Evolutionary conservation across 306 rosid species (phyloP).

Genomic region (Vigna hirtella): DNA sequence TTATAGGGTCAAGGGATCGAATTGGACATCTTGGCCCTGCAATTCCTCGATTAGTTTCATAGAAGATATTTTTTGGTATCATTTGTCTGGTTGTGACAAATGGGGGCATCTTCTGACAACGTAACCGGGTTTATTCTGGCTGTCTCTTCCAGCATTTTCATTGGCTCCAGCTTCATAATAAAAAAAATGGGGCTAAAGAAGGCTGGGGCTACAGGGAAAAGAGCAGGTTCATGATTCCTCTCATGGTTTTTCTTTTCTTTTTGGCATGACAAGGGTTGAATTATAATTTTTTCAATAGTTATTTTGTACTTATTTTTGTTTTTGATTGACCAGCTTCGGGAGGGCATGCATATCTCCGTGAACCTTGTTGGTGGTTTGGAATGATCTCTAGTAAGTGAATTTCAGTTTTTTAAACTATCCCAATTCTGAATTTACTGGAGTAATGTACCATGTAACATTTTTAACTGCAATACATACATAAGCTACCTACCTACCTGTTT

Average conservation of each 20-base stretch:
- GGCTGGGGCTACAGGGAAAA: constrained; percentile 67
- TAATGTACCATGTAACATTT: neutral
- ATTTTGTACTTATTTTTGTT: constrained; percentile 2
- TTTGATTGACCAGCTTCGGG: constrained; percentile 63
- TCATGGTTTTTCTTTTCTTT: neutral
- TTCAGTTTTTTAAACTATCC: neutral
- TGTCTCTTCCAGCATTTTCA: constrained; percentile 84
- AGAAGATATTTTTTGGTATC: no score
- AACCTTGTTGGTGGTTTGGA: constrained; percentile 96
- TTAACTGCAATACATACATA: neutral
- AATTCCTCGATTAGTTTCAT: neutral
- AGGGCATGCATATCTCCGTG: constrained; percentile 78
- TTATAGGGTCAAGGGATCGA: constrained; percentile 34
- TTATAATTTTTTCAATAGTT: constrained; percentile 2
- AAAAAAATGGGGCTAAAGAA: constrained; percentile 85
- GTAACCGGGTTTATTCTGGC: constrained; percentile 78
- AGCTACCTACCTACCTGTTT: neutral
- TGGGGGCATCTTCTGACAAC: constrained; percentile 79
- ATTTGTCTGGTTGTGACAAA: constrained; percentile 42
- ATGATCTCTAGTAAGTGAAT: constrained; percentile 81
- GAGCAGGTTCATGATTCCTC: constrained; percentile 72
- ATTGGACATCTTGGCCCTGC: constrained; percentile 46
- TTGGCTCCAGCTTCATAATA: constrained; percentile 85
- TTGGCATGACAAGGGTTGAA: neutral
- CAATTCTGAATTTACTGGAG: neutral